Conservation (phyloP, 2,329 filamentous ascomycete genomes). For the Fusarium sp. region DNA sequence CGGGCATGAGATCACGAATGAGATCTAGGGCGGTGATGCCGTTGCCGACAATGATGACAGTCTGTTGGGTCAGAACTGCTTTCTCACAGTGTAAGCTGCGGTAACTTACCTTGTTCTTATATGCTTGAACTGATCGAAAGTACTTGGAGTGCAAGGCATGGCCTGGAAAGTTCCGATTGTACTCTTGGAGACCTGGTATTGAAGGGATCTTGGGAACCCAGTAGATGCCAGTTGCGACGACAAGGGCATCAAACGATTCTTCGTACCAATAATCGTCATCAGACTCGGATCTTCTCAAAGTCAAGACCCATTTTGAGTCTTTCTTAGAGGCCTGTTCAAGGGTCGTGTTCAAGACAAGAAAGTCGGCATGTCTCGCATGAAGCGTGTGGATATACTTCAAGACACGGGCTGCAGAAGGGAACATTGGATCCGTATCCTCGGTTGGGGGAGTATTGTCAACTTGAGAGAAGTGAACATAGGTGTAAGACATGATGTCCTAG, state of each 20-base stretch:
- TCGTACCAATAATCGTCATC: constrained; percentile 55
- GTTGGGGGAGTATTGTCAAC: background rate
- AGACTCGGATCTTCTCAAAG: constrained; percentile 56
- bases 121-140: constrained; percentile 48
- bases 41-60: constrained; percentile 65
- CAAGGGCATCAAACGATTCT: constrained; percentile 55
- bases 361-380: background rate
- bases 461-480: constrained; percentile 65
- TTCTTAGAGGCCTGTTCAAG: constrained; percentile 65
- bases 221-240: constrained; percentile 57
- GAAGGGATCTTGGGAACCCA: constrained; percentile 54
- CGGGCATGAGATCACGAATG: constrained; percentile 42
- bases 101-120: constrained; percentile 29
- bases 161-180: constrained; percentile 51
- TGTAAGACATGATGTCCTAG: constrained; percentile 31
- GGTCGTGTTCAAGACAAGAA: constrained; percentile 62
- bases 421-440: background rate
- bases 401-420: constrained; percentile 37
- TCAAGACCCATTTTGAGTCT: constrained; percentile 60
- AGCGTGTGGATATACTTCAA: constrained; percentile 48
- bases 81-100: no score
- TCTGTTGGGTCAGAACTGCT: constrained; percentile 46
- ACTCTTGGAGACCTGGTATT: constrained; percentile 56
- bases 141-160: constrained; percentile 56
- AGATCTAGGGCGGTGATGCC: constrained; percentile 64